phyloP scores from a whole-genome alignment of 768 basidiomycete species.

The Termitomyces sp. region DNA sequence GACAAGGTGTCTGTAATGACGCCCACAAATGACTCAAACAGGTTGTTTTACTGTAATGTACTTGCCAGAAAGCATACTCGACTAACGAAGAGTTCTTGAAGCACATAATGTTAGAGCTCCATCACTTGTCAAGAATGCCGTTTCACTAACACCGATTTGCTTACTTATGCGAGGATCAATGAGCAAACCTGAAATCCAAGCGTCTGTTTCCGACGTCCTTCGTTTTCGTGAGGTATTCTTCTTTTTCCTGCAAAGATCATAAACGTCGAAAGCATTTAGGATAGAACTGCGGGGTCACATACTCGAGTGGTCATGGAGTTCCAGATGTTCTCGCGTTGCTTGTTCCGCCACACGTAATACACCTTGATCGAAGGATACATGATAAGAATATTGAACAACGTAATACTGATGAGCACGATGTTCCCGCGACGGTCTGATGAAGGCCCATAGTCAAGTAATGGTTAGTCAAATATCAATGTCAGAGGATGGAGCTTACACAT shows the following conservation, averaged over 20 bases:
- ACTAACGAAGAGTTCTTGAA: background rate
- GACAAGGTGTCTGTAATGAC: background rate
- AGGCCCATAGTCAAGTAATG: background rate
- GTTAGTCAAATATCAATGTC: background rate
- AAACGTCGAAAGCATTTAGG: background rate
- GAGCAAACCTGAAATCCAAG: conserved; percentile 61
- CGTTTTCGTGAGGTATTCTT: conserved; percentile 51
- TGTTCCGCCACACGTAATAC: conserved; percentile 58
- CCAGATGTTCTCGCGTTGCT: conserved; percentile 49
- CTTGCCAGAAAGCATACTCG: background rate
- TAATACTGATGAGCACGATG: conserved; percentile 45
- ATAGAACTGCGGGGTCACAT: conserved; percentile 4
- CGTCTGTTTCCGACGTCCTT: conserved; percentile 54
- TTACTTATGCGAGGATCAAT: conserved; percentile 16
- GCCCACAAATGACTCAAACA: background rate
- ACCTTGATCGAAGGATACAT: conserved; percentile 50
- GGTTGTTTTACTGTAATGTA: background rate
- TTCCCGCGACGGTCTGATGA: conserved; percentile 53
- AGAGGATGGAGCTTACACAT: conserved; percentile 32
- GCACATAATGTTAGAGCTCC: background rate
- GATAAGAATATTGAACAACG: conserved; percentile 41
- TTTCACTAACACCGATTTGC: background rate
- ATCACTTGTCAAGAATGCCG: background rate
- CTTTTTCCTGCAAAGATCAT: conserved; percentile 38
- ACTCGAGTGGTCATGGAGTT: conserved; percentile 48